Evolutionary conservation across 2,329 filamentous ascomycete species (phyloP).

Genomic region (Phyllosticta citrichinensis): DNA sequence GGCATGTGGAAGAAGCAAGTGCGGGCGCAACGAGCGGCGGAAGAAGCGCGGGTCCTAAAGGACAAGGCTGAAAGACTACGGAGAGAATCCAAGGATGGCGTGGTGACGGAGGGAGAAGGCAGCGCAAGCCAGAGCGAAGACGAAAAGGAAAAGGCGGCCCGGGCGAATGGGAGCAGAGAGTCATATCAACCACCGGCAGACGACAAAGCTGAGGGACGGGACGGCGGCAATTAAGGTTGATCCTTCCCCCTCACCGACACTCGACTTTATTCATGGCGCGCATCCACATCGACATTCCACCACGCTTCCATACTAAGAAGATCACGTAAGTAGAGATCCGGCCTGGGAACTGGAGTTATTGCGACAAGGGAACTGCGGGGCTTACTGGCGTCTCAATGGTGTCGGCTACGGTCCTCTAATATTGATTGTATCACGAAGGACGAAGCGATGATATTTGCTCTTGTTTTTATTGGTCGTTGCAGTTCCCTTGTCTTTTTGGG

Average conservation of each 20-base stretch:
- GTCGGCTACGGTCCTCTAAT: slow-evolving; percentile 5
- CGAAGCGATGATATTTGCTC: slow-evolving; percentile 6
- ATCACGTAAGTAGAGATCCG: not conserved
- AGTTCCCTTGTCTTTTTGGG: slow-evolving; percentile 2
- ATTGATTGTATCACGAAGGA: not conserved
- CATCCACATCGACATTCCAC: not conserved
- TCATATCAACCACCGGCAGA: not conserved
- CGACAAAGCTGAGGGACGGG: not conserved
- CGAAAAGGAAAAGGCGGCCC: slow-evolving; percentile 15
- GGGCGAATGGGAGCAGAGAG: not conserved
- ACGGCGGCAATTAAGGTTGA: not conserved
- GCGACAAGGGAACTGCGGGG: not conserved
- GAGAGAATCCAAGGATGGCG: slow-evolving; percentile 37
- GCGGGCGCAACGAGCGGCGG: slow-evolving; percentile 38
- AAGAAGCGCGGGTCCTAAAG: slow-evolving; percentile 39
- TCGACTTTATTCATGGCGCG: not conserved
- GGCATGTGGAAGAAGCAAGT: slow-evolving; percentile 46
- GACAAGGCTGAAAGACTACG: slow-evolving; percentile 41
- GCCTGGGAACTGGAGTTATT: not conserved
- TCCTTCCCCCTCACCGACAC: not conserved
- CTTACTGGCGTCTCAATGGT: not conserved
- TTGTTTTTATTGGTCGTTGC: not conserved
- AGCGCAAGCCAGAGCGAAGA: slow-evolving; percentile 28
- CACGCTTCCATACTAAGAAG: not conserved
- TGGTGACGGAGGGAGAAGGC: slow-evolving; percentile 28